A percentile compares a stretch with the other conserved stretches of the same genome.
Conservation (phyloP, 495 filamentous ascomycete genomes). For the Trypethelium eluteriae region DNA sequence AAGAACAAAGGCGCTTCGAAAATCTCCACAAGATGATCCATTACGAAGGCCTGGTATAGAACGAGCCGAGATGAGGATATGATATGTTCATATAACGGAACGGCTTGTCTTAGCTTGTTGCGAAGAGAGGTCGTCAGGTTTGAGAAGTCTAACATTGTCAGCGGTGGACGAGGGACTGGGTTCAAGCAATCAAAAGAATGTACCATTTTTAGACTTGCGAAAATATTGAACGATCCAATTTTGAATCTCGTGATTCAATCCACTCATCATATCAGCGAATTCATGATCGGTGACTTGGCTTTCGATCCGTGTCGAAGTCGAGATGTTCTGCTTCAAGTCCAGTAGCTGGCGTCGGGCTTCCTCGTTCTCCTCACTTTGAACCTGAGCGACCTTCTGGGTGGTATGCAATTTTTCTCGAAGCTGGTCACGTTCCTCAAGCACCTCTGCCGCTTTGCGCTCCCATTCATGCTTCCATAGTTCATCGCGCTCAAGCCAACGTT, state of each 20-base stretch:
- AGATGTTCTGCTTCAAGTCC: conserved; percentile 33
- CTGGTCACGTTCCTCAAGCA: conserved; percentile 10
- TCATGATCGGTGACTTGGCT: conserved; percentile 30
- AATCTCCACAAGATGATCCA: conserved; percentile 28
- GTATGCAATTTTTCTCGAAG: conserved; percentile 18
- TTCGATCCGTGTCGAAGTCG: conserved; percentile 29
- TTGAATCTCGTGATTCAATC: conserved; percentile 30
- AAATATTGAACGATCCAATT: conserved; percentile 36
- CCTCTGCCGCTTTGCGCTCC: conserved; percentile 10
- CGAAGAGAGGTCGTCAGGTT: conserved; percentile 16
- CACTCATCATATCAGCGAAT: conserved; percentile 26
- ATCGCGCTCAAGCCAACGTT: conserved; percentile 9
- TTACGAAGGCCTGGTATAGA: conserved; percentile 31
- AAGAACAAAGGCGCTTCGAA: conserved; percentile 27
- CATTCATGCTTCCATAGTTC: conserved; percentile 14
- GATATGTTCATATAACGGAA: conserved; percentile 22
- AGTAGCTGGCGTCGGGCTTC: conserved; percentile 26
- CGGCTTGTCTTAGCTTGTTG: conserved; percentile 14
- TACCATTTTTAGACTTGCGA: conserved; percentile 24
- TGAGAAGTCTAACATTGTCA: conserved; percentile 16
- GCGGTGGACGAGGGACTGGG: not conserved
- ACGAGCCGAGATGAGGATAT: conserved; percentile 22
- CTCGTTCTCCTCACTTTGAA: conserved; percentile 20
- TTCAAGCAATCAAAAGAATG: not conserved
- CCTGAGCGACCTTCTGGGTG: conserved; percentile 22